Conservation (phyloP, 306 rosid species). For the Fragaria ananassa region DNA sequence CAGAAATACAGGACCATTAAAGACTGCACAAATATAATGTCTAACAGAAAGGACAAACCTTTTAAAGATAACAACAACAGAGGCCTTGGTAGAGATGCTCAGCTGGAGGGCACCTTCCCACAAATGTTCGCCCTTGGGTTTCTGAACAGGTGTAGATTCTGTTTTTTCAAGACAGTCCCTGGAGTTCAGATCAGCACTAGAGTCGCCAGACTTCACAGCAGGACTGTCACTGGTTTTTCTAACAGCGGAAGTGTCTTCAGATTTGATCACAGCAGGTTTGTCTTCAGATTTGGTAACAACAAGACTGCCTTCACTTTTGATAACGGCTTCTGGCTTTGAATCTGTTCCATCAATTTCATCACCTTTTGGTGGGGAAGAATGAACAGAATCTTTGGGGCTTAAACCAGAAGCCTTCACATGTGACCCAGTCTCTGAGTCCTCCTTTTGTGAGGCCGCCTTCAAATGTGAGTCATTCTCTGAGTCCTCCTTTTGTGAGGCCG, state of each 20-base stretch:
- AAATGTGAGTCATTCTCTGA: slow-evolving; percentile 38
- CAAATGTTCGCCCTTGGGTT: slow-evolving; percentile 44
- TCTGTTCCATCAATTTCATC: slow-evolving; percentile 28
- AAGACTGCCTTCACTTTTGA: slow-evolving; percentile 20
- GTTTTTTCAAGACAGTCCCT: slow-evolving; percentile 28
- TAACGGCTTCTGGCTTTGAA: slow-evolving; percentile 21
- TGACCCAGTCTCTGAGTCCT: slow-evolving; percentile 39
- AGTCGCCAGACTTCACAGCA: slow-evolving; percentile 24
- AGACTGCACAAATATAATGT: background rate
- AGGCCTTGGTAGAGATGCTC: slow-evolving; percentile 50
- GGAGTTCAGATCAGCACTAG: slow-evolving; percentile 31
- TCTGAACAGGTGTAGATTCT: slow-evolving; percentile 28
- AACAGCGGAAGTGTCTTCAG: background rate
- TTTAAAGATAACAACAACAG: slow-evolving; percentile 63
- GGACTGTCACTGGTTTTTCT: background rate
- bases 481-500: slow-evolving; percentile 43
- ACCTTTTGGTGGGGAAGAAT: slow-evolving; percentile 24
- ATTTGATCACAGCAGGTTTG: background rate
- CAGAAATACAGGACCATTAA: background rate
- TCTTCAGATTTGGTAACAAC: background rate
- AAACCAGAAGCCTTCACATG: slow-evolving; percentile 38
- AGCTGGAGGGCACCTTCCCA: slow-evolving; percentile 88
- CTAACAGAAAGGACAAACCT: slow-evolving; percentile 46
- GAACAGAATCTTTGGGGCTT: slow-evolving; percentile 31
- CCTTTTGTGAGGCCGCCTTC: slow-evolving; percentile 40